These are phyloP conservation scores for Aspergillus brasiliensis DNA, from an alignment of 2,329 filamentous ascomycete species.

Conservation along the genomic window DNA sequence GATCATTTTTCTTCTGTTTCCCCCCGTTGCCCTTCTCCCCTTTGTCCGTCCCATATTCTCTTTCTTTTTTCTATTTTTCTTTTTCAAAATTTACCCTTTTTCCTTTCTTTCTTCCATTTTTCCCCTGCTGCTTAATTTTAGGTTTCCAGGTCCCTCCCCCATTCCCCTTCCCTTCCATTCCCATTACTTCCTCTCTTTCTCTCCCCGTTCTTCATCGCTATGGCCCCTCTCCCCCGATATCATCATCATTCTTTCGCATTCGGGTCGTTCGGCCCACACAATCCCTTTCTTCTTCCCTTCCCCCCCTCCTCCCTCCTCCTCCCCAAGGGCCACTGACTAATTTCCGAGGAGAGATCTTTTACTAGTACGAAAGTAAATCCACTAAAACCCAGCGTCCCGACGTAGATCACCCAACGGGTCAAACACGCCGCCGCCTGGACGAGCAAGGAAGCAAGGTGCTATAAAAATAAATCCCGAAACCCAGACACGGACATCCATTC, in stretches of 20 bases:
- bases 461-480: not conserved
- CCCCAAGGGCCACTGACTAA: not conserved
- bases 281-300: not conserved
- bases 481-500: not conserved
- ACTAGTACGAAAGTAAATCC: not conserved
- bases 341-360: not conserved
- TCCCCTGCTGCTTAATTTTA: not conserved
- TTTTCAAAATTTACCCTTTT: constrained; percentile 7
- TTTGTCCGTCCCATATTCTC: constrained; percentile 5
- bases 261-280: constrained; percentile 9
- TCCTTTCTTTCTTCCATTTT: constrained; percentile 7
- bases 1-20: not conserved
- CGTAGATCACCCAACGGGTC: constrained; percentile 10
- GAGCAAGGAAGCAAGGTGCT: constrained; percentile 4
- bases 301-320: not conserved
- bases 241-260: constrained; percentile 7
- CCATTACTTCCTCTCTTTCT: not conserved
- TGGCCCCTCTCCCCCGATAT: constrained; percentile 7
- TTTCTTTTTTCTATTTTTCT: constrained; percentile 5
- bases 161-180: constrained; percentile 8
- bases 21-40: not conserved
- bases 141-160: constrained; percentile 10
- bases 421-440: constrained; percentile 4
- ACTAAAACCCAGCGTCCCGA: constrained; percentile 1
- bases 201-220: not conserved